Evolutionary conservation across 768 basidiomycete species (phyloP).

Genomic region (Rhodocollybia butyracea): DNA sequence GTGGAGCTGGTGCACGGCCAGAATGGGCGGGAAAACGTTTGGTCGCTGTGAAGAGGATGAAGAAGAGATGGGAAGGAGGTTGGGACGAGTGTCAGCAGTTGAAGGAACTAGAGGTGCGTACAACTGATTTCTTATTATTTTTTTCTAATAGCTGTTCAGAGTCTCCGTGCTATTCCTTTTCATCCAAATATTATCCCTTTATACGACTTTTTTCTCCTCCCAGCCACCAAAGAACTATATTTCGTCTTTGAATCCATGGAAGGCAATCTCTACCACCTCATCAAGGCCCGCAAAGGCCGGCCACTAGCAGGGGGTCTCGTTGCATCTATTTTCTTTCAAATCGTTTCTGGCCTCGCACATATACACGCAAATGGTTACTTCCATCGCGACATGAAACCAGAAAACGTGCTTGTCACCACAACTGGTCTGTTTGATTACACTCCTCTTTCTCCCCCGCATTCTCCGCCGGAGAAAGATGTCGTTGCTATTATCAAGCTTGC

Average conservation of each 20-base stretch:
- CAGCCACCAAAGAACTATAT: slow-evolving; percentile 92
- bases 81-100: slow-evolving; percentile 96
- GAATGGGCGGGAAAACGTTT: slow-evolving; percentile 94
- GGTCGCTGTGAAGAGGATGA: slow-evolving; percentile 98
- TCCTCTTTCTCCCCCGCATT: slow-evolving; percentile 62
- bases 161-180: slow-evolving; percentile 88
- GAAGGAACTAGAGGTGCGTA: slow-evolving; percentile 89
- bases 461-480: slow-evolving; percentile 86
- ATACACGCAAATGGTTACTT: slow-evolving; percentile 93
- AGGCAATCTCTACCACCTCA: slow-evolving; percentile 98
- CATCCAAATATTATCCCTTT: slow-evolving; percentile 98
- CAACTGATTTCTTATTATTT: slow-evolving; percentile 9
- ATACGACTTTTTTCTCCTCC: slow-evolving; percentile 99
- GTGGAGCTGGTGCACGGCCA: slow-evolving; percentile 85
- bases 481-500: slow-evolving; percentile 96
- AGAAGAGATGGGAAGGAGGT: slow-evolving; percentile 94
- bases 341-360: slow-evolving; percentile 86
- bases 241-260: slow-evolving; percentile 99
- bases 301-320: slow-evolving; percentile 96
- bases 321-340: slow-evolving; percentile 91
- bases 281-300: slow-evolving; percentile 93
- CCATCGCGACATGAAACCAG: slow-evolving; percentile 99
- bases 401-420: slow-evolving; percentile 97
- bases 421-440: slow-evolving; percentile 93
- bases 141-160: slow-evolving; percentile 46